These are phyloP conservation scores for Rhizopus delemar DNA, from an alignment of 371 early-diverging fungal genomes.

Conservation along the genomic window DNA sequence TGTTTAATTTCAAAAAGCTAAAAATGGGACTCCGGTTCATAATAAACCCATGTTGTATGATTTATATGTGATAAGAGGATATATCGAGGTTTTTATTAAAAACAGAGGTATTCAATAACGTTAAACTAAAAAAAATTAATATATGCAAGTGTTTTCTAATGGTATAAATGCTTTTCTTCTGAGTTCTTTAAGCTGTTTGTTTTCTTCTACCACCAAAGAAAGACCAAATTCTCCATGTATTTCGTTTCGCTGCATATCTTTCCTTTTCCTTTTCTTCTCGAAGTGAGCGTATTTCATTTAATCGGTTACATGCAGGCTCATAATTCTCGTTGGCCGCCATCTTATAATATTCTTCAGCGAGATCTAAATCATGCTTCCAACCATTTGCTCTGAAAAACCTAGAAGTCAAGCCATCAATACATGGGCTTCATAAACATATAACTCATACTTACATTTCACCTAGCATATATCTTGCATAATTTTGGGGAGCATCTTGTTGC, in stretches of 20 bases:
- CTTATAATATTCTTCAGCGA: conserved; percentile 48
- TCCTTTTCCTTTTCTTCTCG: conserved; percentile 20
- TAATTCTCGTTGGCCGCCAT: conserved; percentile 47
- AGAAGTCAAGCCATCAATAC: not conserved
- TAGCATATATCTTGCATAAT: conserved; percentile 50
- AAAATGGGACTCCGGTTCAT: too few species aligned
- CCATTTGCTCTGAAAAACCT: conserved; percentile 50
- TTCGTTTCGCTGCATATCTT: conserved; percentile 17
- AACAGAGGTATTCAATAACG: too few species aligned
- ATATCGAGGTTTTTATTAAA: too few species aligned
- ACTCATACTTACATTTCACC: conserved; percentile 45
- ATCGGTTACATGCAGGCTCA: conserved; percentile 33
- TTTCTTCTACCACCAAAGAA: conserved; percentile 21
- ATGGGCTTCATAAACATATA: conserved; percentile 1
- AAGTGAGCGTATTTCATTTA: conserved; percentile 17
- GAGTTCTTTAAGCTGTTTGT: conserved; percentile 12
- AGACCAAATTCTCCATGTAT: conserved; percentile 29
- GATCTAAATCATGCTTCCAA: conserved; percentile 40
- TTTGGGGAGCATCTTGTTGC: conserved; percentile 51
- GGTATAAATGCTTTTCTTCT: not conserved
- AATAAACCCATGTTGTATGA: too few species aligned
- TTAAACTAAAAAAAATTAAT: not conserved
- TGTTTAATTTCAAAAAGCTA: too few species aligned
- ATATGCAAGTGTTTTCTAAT: conserved; percentile 1
- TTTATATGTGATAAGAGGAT: too few species aligned